Evolutionary conservation across 176 grass and related monocot species (phyloP).

Genomic region (Eragrostis curvula): DNA sequence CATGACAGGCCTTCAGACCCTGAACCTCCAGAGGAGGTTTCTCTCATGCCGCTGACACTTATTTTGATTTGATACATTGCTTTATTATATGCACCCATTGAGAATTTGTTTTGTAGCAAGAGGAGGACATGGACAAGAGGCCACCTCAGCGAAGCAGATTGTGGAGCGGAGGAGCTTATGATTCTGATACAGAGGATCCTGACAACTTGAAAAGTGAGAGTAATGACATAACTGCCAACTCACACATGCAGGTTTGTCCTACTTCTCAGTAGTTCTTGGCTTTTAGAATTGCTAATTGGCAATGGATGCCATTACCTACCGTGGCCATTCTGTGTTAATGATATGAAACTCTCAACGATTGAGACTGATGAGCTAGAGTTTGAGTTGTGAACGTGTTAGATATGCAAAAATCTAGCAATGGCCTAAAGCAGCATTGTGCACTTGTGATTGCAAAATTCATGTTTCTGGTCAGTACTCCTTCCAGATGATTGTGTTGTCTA

Average conservation of each 20-base stretch:
- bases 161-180: slow-evolving; percentile 73
- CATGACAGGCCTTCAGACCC: slow-evolving; percentile 73
- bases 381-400: neutral
- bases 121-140: slow-evolving; percentile 69
- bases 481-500: neutral
- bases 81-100: slow-evolving; percentile 36
- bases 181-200: slow-evolving; percentile 80
- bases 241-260: slow-evolving; percentile 46
- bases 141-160: slow-evolving; percentile 64
- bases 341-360: neutral
- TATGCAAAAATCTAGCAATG: neutral
- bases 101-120: slow-evolving; percentile 56
- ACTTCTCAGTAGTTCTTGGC: slow-evolving; percentile 5
- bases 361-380: neutral
- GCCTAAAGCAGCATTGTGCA: neutral
- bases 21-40: slow-evolving; percentile 72
- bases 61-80: slow-evolving; percentile 22
- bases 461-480: neutral
- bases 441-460: neutral
- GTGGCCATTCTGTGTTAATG: slow-evolving; percentile 1
- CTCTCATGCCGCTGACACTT: slow-evolving; percentile 23
- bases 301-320: neutral
- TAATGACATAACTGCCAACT: slow-evolving; percentile 40
- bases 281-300: neutral
- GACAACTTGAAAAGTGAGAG: slow-evolving; percentile 36